A percentile compares a stretch with the other conserved stretches of the same genome.
Conservation (phyloP, 2,329 filamentous ascomycete genomes). For the Aureobasidium subglaciale region DNA sequence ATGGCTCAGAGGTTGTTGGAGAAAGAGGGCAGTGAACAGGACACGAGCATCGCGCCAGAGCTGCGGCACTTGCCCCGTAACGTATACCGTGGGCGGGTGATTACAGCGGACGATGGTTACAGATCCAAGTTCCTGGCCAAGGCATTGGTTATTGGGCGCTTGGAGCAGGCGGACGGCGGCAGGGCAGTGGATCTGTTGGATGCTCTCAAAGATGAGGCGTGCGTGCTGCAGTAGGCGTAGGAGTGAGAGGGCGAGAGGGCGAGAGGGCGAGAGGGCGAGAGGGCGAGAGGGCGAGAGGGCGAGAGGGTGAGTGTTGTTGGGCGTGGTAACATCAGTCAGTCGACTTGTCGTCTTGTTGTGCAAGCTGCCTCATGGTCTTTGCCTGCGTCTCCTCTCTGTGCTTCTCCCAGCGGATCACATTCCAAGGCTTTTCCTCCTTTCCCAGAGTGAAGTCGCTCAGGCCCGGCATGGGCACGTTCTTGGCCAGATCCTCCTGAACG, state of each 20-base stretch:
- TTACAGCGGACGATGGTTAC: conserved; percentile 22
- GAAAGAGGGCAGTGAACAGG: conserved; percentile 17
- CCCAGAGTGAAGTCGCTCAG: conserved; percentile 35
- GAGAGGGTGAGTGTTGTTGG: background rate
- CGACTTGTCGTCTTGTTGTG: background rate
- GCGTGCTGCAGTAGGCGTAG: background rate
- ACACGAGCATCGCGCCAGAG: background rate
- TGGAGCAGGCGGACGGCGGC: conserved; percentile 20
- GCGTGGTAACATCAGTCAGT: background rate
- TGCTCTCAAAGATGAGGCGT: background rate
- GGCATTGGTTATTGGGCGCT: background rate
- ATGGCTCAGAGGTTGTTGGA: conserved; percentile 19
- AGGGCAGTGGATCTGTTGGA: background rate
- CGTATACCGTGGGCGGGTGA: background rate
- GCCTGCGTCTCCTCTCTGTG: conserved; percentile 23
- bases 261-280: too few species aligned
- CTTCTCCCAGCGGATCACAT: conserved; percentile 23
- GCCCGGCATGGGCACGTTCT: conserved; percentile 34
- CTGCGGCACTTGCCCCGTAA: conserved; percentile 16
- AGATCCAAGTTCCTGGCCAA: conserved; percentile 24
- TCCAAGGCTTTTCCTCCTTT: conserved; percentile 31
- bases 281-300: too few species aligned
- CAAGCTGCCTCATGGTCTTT: conserved; percentile 29
- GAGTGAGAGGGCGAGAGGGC: too few species aligned
- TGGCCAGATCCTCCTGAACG: conserved; percentile 31